Percentiles rank a stretch among this genome's conserved stretches.
Evolutionary conservation across 2,329 filamentous ascomycete genomes (phyloP).

Genomic region (Capronia coronata): DNA sequence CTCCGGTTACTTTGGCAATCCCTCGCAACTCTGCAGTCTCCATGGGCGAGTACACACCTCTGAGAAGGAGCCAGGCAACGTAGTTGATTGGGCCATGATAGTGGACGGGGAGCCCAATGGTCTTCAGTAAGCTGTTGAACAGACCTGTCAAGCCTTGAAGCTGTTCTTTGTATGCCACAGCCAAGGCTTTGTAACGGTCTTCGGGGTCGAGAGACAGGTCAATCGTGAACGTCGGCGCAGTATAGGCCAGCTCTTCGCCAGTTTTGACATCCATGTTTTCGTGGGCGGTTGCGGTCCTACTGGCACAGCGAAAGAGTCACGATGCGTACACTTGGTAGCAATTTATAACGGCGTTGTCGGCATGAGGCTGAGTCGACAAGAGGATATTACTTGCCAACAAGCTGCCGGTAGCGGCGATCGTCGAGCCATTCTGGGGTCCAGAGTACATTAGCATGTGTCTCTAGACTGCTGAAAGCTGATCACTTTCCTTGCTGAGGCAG

Average conservation of each 20-base stretch:
- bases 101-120: slow-evolving; percentile 29
- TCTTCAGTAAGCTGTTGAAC: too few relatives aligned
- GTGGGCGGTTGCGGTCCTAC: not conserved
- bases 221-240: slow-evolving; percentile 33
- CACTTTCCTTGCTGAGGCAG: too few relatives aligned
- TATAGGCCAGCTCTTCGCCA: not conserved
- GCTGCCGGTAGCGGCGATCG: too few relatives aligned
- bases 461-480: too few relatives aligned
- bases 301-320: not conserved
- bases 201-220: slow-evolving; percentile 50
- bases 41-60: slow-evolving; percentile 47
- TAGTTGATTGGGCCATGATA: slow-evolving; percentile 31
- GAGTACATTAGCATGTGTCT: too few relatives aligned
- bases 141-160: slow-evolving; percentile 44
- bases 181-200: slow-evolving; percentile 48
- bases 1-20: slow-evolving; percentile 46
- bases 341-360: too few relatives aligned
- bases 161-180: slow-evolving; percentile 40
- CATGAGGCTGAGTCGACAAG: too few relatives aligned
- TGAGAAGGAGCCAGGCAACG: slow-evolving; percentile 45
- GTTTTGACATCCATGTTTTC: not conserved
- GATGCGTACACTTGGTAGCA: too few relatives aligned
- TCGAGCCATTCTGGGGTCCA: too few relatives aligned
- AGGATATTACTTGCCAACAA: too few relatives aligned
- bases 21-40: slow-evolving; percentile 58